Percentiles rank a stretch among this genome's conserved stretches.
phyloP scores from a whole-genome alignment of 1,284 basidiomycete species.

The Puccinia brachypodii region DNA sequence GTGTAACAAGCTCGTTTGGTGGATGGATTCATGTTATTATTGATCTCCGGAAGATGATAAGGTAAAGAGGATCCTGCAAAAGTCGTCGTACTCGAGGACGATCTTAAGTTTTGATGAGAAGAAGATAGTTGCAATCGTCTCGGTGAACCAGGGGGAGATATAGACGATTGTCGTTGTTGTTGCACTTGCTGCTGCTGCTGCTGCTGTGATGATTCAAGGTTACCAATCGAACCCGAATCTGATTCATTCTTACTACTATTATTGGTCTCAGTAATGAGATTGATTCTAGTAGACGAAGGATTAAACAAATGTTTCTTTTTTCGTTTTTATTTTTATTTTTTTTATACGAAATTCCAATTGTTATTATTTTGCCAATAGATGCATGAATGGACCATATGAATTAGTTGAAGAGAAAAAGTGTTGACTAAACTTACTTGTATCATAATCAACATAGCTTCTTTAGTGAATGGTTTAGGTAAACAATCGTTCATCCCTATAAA shows the following conservation, averaged over 20 bases:
- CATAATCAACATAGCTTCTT: constrained; percentile 83
- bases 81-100: background rate
- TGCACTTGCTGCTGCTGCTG: background rate
- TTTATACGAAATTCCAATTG: background rate
- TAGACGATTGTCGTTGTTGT: background rate
- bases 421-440: constrained; percentile 58
- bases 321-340: background rate
- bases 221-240: background rate
- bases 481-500: constrained; percentile 86
- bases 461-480: constrained; percentile 94
- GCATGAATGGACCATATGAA: background rate
- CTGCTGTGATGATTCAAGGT: too few relatives aligned
- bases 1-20: background rate
- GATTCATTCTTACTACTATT: too few relatives aligned
- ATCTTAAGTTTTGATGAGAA: background rate
- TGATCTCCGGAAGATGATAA: background rate
- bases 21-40: background rate
- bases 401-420: background rate
- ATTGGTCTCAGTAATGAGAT: constrained; percentile 1
- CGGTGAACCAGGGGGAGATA: background rate
- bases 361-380: background rate
- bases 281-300: background rate
- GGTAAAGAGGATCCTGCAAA: too few relatives aligned
- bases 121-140: background rate
- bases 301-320: constrained; percentile 36